Percentiles rank a stretch among this genome's conserved stretches.
Evolutionary conservation across 768 basidiomycete genomes (phyloP).

Genomic region (Pulveroboletus frians): DNA sequence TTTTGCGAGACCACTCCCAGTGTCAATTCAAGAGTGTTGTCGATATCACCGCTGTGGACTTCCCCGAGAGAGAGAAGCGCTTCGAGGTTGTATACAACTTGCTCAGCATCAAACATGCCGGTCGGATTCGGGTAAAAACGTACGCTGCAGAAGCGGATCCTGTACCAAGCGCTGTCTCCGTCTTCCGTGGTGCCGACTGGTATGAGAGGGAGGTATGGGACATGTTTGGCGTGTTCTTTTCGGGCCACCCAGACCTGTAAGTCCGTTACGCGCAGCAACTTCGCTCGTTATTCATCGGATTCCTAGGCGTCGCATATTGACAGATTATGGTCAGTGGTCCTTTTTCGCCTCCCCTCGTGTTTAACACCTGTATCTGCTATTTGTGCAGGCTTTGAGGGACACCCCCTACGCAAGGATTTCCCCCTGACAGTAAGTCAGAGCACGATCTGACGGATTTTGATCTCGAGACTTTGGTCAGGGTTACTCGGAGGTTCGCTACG

Average conservation of each 20-base stretch:
- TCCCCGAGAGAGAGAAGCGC: conserved; percentile 85
- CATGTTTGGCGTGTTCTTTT: conserved; percentile 95
- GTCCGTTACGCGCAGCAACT: conserved; percentile 29
- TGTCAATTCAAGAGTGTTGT: conserved; percentile 90
- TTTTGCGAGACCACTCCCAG: conserved; percentile 92
- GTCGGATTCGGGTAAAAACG: conserved; percentile 93
- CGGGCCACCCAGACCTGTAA: conserved; percentile 91
- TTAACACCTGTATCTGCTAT: neutral
- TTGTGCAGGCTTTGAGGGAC: conserved; percentile 82
- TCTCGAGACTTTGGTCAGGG: conserved; percentile 48
- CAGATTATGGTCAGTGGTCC: conserved; percentile 77
- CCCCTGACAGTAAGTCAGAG: conserved; percentile 73
- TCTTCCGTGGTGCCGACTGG: conserved; percentile 96
- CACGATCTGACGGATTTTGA: neutral
- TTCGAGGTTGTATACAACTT: conserved; percentile 98
- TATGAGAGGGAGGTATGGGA: conserved; percentile 99
- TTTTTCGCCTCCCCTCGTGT: neutral
- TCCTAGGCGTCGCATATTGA: conserved; percentile 86
- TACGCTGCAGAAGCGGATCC: conserved; percentile 91
- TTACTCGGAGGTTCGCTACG: conserved; percentile 97
- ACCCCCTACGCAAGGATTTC: conserved; percentile 97
- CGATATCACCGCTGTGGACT: conserved; percentile 96
- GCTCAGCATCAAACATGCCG: conserved; percentile 70
- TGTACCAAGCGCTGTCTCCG: conserved; percentile 72
- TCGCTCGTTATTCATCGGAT: conserved; percentile 12